Evolutionary conservation across 176 grass and related monocot species (phyloP), one percentile per base, ranked within the genome.

Genomic region (Otatea glauca): DNA sequence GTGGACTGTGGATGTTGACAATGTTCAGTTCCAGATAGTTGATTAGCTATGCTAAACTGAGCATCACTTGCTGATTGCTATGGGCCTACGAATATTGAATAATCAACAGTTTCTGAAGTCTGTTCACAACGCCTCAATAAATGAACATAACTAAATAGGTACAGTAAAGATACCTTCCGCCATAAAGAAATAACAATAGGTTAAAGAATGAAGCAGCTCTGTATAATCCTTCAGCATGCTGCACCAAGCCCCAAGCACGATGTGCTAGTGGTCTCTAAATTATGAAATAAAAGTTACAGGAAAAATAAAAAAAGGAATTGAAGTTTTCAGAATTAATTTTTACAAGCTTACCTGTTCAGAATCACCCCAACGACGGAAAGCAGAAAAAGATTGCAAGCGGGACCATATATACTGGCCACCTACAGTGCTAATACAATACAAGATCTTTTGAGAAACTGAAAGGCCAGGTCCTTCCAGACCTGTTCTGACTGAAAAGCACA

Each of bases 311-410:
- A 44, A 39, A n/a, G 6, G 34, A 79, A 61, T 79, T 63, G 48
- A 92, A 78, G 39, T 29, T 85, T 85, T 38, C 27, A 65, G 67
- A 81, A 59, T 76, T 63, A 72, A 60, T 54, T 41, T 50, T 18
- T 34, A 18, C 51, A 74, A 65, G 1, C 35, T 84, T 62, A 95
- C 96, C 91, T 94, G 96, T 81, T 98, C 96, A 86, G 89, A 98
- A 92, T 95, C 93, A 53, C 96, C 96, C 96, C 93, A 98, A 71
- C 96, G 79, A 37, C 91, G 91, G 55, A 98, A 98, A 76, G 93
- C 96, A 42, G 96, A 98, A 85, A 98, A 98, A 47, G 90, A 91
- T 58, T 98, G 89, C 66, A 98, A 83, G 43, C 93, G 91, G 45
- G 92, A 91, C 92, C 91, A 92, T 73, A 94, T 15, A 84, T 98